phyloP scores from a whole-genome alignment of 2,329 filamentous ascomycete species.

The Cladosporium phlei region DNA sequence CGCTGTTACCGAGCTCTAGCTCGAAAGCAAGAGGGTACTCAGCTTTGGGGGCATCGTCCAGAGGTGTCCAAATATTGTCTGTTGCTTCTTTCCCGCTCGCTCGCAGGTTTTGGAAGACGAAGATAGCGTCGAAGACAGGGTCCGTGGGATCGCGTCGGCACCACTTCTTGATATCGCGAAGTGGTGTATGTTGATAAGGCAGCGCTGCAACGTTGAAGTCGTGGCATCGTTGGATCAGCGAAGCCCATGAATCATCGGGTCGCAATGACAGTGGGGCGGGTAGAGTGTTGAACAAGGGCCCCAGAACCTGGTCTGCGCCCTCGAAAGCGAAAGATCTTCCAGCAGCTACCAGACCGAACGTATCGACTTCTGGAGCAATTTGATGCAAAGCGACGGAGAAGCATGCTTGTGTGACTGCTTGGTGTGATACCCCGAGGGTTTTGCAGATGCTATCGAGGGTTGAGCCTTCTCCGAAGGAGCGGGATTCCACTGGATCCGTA shows the following conservation, averaged over 20 bases:
- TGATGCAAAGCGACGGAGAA: conserved; percentile 63
- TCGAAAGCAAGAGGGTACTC: conserved; percentile 80
- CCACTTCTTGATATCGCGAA: conserved; percentile 79
- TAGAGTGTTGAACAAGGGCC: conserved; percentile 86
- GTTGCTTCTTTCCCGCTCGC: not conserved
- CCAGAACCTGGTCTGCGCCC: conserved; percentile 62
- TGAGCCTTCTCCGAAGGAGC: not conserved
- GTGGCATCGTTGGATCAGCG: conserved; percentile 62
- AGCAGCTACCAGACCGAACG: conserved; percentile 71
- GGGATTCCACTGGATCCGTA: not conserved
- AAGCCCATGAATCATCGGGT: conserved; percentile 51
- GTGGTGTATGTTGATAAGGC: conserved; percentile 70
- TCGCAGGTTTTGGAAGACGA: conserved; percentile 62
- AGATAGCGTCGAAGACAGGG: conserved; percentile 71
- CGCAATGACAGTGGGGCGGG: conserved; percentile 58
- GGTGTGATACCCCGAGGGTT: conserved; percentile 66
- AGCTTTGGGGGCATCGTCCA: conserved; percentile 37
- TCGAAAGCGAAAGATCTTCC: conserved; percentile 69
- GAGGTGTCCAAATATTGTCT: not conserved
- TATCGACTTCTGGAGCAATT: conserved; percentile 44
- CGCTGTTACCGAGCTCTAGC: conserved; percentile 50
- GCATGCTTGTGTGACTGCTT: conserved; percentile 69
- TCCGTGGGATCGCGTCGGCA: conserved; percentile 51
- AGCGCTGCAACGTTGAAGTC: conserved; percentile 63
- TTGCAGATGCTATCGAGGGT: conserved; percentile 44